These are phyloP conservation scores for Xylariaceae sp. DNA, from an alignment of 2,329 filamentous ascomycete species.

Conservation along the genomic window DNA sequence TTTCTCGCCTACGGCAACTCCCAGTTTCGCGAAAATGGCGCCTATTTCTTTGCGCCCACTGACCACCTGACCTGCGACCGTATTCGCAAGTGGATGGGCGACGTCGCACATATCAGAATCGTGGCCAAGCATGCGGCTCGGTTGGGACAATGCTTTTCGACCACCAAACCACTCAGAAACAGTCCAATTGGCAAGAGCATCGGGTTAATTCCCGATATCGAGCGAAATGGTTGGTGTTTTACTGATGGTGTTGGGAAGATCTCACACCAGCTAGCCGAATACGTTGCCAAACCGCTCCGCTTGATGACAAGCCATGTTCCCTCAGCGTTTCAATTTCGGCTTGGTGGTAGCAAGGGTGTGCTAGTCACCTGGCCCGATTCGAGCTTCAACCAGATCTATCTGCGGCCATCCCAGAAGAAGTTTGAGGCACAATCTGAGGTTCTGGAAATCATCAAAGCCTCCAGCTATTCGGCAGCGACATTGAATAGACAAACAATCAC, in stretches of 20 bases:
- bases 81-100: slow-evolving; percentile 83
- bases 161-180: slow-evolving; percentile 68
- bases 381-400: slow-evolving; percentile 62
- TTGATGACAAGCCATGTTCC: slow-evolving; percentile 56
- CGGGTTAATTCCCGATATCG: slow-evolving; percentile 64
- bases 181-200: slow-evolving; percentile 54
- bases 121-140: slow-evolving; percentile 89
- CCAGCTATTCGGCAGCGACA: slow-evolving; percentile 68
- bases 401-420: slow-evolving; percentile 83
- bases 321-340: slow-evolving; percentile 84
- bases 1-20: slow-evolving; percentile 96
- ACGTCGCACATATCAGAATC: slow-evolving; percentile 72
- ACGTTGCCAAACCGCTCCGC: slow-evolving; percentile 66
- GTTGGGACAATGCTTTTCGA: slow-evolving; percentile 92
- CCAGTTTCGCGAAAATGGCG: slow-evolving; percentile 85
- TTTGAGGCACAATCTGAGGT: slow-evolving; percentile 66
- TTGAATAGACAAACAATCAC: slow-evolving; percentile 88
- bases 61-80: slow-evolving; percentile 61
- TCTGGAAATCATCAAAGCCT: slow-evolving; percentile 80
- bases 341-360: slow-evolving; percentile 89
- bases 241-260: slow-evolving; percentile 93
- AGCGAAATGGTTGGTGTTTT: slow-evolving; percentile 65
- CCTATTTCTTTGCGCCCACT: slow-evolving; percentile 83
- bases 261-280: slow-evolving; percentile 67
- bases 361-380: slow-evolving; percentile 68